Conservation (phyloP, 2,329 filamentous ascomycete genomes). For the Trichoderma semiorbis region DNA sequence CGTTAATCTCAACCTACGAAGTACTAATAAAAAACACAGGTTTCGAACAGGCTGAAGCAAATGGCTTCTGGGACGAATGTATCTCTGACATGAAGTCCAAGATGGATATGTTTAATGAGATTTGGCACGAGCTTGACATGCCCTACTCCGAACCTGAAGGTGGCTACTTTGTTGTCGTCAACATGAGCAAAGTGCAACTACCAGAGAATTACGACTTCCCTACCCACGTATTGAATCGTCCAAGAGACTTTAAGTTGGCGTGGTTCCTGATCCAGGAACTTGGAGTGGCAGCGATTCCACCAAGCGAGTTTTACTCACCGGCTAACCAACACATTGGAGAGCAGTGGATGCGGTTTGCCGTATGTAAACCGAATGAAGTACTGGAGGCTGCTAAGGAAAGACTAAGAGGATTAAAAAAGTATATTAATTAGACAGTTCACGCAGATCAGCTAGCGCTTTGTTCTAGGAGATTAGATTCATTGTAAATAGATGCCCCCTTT, state of each 20-base stretch:
- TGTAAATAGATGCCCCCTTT: neutral
- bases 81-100: slow-evolving; percentile 2
- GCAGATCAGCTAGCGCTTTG: neutral
- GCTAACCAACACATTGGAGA: slow-evolving; percentile 1
- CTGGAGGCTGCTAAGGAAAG: slow-evolving; percentile 3
- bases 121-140: slow-evolving; percentile 4
- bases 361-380: neutral
- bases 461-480: neutral
- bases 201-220: neutral
- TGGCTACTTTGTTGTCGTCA: neutral
- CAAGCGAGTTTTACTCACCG: neutral
- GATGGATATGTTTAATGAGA: slow-evolving; percentile 2
- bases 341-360: slow-evolving; percentile 10
- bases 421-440: neutral
- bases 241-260: slow-evolving; percentile 4
- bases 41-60: neutral
- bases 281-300: neutral
- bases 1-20: too few species aligned
- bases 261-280: slow-evolving; percentile 6
- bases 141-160: slow-evolving; percentile 1
- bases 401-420: neutral
- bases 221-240: neutral
- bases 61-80: slow-evolving; percentile 3
- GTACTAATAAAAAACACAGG: neutral
- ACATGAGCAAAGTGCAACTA: slow-evolving; percentile 4